Evolutionary conservation across 1,139 yeast genomes (phyloP), one percentile per base, ranked within the genome.

Genomic region (Barnettozyma hawaiiensis): DNA sequence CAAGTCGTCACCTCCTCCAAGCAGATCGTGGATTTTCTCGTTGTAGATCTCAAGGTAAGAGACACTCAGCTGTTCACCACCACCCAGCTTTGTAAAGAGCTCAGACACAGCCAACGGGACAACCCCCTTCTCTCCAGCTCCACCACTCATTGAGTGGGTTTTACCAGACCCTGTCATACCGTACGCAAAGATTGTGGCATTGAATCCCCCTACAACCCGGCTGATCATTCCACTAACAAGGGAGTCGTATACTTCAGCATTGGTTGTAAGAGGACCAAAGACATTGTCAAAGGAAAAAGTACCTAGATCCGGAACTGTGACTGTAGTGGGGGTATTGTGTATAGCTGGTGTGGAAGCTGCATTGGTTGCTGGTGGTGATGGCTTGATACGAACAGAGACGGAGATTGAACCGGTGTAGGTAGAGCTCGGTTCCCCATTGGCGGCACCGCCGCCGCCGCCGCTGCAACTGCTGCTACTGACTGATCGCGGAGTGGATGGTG

Each of bases 81-180:
- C 28, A 7, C 18, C 14, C 14, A 82, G 69, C 45, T 69, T 70
- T 14, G 67, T 65, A 56, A 82, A 89, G 7, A 89, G 73, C 41
- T 83, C 81, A 47, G 73, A 71, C 5, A 84, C 80, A 1, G 96
- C 84, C 33, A 81, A 67, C 20, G 85, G 83, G 35, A 89, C 86
- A 45, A 89, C 74, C 21, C 97, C 97, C 0, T 85, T 82, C 52
- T 85, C 87, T 1, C 59, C 52, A 0, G 65, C 69, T 11, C 73
- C 68, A 27, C 96, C 96, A 50, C 84, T 84, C 96, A 90, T 87
- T 3, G 95, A 82, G 58, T 78, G 84, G 0, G 97, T 90, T 61
- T 90, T 90, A 26, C 97, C 97, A 1, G 96, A 86, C 0, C 97
- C 97, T 0, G 97, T 87, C 90, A 85, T 85, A 39, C 96, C 95